Percentiles rank a stretch among this genome's conserved stretches.
These are phyloP conservation scores for Simplicillium sp. DNA, from an alignment of 2,329 filamentous ascomycete species.

Conservation along the genomic window DNA sequence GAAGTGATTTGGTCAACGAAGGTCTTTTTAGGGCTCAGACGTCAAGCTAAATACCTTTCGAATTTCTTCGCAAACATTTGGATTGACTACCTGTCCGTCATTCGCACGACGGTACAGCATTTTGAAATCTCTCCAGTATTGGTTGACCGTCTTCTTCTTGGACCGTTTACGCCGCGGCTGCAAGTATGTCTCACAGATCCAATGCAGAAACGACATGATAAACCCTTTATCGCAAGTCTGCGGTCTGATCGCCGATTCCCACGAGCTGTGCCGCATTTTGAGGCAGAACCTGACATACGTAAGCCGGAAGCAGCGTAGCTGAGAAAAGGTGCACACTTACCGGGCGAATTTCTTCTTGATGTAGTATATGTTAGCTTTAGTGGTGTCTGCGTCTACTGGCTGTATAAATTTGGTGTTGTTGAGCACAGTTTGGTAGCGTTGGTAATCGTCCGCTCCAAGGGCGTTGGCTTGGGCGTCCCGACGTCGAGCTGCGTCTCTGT, in stretches of 20 bases:
- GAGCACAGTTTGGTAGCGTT: background rate
- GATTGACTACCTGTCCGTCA: slow-evolving; percentile 9
- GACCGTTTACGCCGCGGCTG: slow-evolving; percentile 3
- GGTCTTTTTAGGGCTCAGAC: background rate
- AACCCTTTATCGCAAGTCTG: slow-evolving; percentile 12
- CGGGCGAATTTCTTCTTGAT: slow-evolving; percentile 12
- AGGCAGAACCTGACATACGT: slow-evolving; percentile 4
- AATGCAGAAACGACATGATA: slow-evolving; percentile 15
- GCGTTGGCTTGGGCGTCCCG: background rate
- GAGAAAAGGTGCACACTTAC: slow-evolving; percentile 6
- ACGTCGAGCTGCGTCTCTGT: background rate
- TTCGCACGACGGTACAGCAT: slow-evolving; percentile 11
- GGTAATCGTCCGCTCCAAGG: background rate
- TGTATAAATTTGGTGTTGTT: slow-evolving; percentile 1
- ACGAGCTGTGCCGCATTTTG: slow-evolving; percentile 2
- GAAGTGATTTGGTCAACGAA: background rate
- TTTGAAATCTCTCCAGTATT: slow-evolving; percentile 14
- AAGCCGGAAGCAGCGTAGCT: background rate
- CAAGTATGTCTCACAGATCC: slow-evolving; percentile 13
- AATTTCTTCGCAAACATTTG: slow-evolving; percentile 7
- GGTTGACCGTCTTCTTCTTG: slow-evolving; percentile 10
- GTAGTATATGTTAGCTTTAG: slow-evolving; percentile 13
- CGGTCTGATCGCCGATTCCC: slow-evolving; percentile 2
- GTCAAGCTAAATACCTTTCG: background rate
- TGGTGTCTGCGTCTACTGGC: slow-evolving; percentile 10